These are phyloP conservation scores for Gryganskiella cystojenkinii DNA, from an alignment of 192 early-diverging fungal genomes.

Conservation along the genomic window DNA sequence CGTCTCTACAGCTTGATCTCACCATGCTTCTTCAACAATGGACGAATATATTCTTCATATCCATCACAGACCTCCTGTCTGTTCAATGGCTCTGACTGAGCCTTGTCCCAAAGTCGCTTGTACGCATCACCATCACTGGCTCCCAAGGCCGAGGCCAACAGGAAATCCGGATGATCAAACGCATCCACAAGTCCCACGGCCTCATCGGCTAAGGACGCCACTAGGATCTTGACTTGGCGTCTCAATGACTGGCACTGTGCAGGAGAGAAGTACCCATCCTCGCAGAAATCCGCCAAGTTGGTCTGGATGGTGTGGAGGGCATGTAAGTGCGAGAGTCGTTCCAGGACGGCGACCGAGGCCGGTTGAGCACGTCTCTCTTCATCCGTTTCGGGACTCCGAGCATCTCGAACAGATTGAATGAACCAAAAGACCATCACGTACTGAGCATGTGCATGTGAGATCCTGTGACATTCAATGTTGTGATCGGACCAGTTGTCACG, in stretches of 20 bases:
- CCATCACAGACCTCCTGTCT: slow-evolving; percentile 28
- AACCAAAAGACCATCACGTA: slow-evolving; percentile 64
- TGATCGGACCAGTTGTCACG: slow-evolving; percentile 40
- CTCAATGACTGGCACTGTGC: slow-evolving; percentile 35
- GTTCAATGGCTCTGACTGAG: slow-evolving; percentile 36
- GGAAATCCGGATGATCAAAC: slow-evolving; percentile 79
- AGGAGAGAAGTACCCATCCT: slow-evolving; percentile 44
- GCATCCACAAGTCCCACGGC: slow-evolving; percentile 84
- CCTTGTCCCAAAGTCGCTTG: slow-evolving; percentile 58
- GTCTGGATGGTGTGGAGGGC: slow-evolving; percentile 50
- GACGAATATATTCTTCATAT: slow-evolving; percentile 31
- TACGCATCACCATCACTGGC: slow-evolving; percentile 81
- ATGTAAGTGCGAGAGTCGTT: slow-evolving; percentile 47
- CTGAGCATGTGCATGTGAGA: slow-evolving; percentile 64
- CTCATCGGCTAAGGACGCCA: slow-evolving; percentile 69
- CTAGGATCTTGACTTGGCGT: slow-evolving; percentile 45
- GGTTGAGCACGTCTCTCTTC: slow-evolving; percentile 23
- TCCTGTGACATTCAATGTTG: slow-evolving; percentile 61
- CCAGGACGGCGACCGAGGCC: slow-evolving; percentile 17
- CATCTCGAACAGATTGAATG: slow-evolving; percentile 40
- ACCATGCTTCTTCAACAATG: slow-evolving; percentile 30
- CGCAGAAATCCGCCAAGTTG: slow-evolving; percentile 49
- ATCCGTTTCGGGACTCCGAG: slow-evolving; percentile 26
- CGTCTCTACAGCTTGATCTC: slow-evolving; percentile 28
- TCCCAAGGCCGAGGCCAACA: slow-evolving; percentile 82